Base-by-base conservation (phyloP, 2,329 filamentous ascomycete species). In the Hypoxylon sp. region DNA sequence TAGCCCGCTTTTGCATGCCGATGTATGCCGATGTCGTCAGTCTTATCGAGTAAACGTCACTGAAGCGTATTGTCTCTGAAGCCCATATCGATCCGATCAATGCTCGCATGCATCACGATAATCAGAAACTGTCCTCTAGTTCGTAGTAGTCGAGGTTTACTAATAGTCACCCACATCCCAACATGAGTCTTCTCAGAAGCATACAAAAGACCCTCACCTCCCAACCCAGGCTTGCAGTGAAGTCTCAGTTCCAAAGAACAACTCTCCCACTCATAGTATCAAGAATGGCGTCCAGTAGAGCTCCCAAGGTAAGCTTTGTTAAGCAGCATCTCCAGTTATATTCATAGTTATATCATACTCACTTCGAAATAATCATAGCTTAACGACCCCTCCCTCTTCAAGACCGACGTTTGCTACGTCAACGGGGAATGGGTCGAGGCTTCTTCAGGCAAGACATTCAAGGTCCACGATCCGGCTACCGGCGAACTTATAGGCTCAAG, bases 391-490 rank as follows among this genome's bases (percentile, higher is more conserved):
- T 91, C 89, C 20, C 84, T 99, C 58, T 85, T 98, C 70, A 97
- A 96, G 79, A 86, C 88, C 67, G 85, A 93, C 72, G 84, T 86
- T 58, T 85, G 87, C 70, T 97, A 94, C 72, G 88, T 98, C 71
- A 94, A 99, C 73, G 95, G 95, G 70, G 84, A 96, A 83, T 99
- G 93, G 91, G 85, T 96, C 61, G 83, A 84, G 67, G 91, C 94
- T 67, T 85, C 87, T 70, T 96, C 92, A 0, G 91, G 92, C 72
- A 88, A 96, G 83, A 97, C 92, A 41, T 99, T 98, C 75, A 88
- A 95, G 73, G 91, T 97, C 58, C 82, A 85, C 63, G 89, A 99
- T 74, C 95, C 95, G 7, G 88, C 92, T 2, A 91, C 91, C 8
- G 90, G 90, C 65, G 84, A 89, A 67, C 75, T 90, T 33, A 93